phyloP scores from a whole-genome alignment of 2,329 filamentous ascomycete genomes.

The Apiospora kogelbergensis region DNA sequence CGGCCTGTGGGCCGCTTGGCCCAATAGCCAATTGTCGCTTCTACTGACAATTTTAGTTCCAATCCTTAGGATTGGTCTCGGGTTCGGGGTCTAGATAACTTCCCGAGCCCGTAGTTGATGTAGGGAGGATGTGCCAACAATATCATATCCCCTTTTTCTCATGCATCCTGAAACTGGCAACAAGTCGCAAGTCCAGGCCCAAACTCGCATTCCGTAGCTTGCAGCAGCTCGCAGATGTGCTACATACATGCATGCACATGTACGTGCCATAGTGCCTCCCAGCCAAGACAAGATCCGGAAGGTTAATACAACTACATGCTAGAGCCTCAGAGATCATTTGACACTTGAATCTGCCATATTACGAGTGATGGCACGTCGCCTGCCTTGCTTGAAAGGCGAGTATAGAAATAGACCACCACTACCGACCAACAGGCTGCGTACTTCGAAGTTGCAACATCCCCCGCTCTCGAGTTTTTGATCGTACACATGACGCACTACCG shows the following conservation, averaged over 20 bases:
- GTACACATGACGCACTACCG: no score
- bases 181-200: background rate
- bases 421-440: no score
- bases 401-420: no score
- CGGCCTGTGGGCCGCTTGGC: background rate
- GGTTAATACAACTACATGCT: background rate
- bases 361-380: background rate
- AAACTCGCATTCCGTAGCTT: background rate
- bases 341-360: no score
- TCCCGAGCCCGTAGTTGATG: background rate
- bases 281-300: background rate
- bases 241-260: background rate
- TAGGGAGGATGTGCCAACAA: no score
- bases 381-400: no score
- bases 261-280: background rate
- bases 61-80: background rate
- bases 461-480: no score
- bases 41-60: background rate
- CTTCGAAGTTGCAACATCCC: background rate
- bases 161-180: background rate
- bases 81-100: background rate
- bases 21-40: background rate
- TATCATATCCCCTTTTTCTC: background rate
- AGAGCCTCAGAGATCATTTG: background rate
- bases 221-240: background rate